Evolutionary conservation across 2,329 filamentous ascomycete species (phyloP).

Genomic region (Ophiostoma novo-ulmi): DNA sequence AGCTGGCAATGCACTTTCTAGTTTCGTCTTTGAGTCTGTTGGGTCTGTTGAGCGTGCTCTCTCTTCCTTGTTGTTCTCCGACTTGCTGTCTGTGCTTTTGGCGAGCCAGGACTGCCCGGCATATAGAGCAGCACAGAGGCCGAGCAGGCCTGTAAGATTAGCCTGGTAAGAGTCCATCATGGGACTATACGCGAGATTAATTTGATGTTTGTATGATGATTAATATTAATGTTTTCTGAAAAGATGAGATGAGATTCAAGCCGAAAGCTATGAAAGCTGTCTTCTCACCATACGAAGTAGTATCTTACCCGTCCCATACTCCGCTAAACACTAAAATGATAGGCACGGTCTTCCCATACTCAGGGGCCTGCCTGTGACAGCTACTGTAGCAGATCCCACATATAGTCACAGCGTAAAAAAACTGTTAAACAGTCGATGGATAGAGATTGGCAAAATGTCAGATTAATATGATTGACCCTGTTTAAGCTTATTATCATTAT

Average conservation of each 20-base stretch:
- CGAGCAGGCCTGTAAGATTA: constrained; percentile 35
- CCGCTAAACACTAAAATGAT: neutral
- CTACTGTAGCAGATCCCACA: neutral
- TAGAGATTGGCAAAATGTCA: neutral
- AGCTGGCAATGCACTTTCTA: constrained; percentile 3
- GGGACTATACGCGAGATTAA: neutral
- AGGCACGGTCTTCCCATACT: neutral
- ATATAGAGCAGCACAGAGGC: constrained; percentile 33
- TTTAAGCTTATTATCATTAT: too few species aligned
- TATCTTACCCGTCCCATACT: neutral
- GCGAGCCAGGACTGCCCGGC: constrained; percentile 24
- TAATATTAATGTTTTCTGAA: neutral
- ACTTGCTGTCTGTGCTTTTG: constrained; percentile 23
- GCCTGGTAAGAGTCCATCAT: constrained; percentile 35
- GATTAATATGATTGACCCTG: too few species aligned
- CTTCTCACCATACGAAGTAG: neutral
- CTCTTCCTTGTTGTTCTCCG: neutral
- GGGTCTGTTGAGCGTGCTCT: neutral
- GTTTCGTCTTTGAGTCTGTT: neutral
- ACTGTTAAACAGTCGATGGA: neutral
- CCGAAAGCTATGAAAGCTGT: neutral
- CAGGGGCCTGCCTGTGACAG: constrained; percentile 3
- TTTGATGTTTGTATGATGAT: neutral
- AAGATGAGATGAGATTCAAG: constrained; percentile 1
- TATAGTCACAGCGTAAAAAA: neutral